phyloP scores from a whole-genome alignment of 2,329 filamentous ascomycete species.

The Drechmeria coniospora region DNA sequence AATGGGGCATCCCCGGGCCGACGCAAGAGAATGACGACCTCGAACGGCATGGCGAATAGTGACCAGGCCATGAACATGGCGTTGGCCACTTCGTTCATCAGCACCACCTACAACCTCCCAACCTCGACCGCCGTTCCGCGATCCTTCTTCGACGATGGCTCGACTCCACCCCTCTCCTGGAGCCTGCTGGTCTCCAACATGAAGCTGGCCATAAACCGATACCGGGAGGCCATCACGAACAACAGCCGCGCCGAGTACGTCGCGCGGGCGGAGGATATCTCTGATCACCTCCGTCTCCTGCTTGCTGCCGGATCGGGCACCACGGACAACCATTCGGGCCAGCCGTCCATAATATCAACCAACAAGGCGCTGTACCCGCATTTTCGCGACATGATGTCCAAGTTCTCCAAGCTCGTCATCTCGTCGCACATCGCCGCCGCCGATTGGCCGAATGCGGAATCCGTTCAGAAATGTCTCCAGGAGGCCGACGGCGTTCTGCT shows the following conservation, averaged over 20 bases:
- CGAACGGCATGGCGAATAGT: conserved; percentile 22
- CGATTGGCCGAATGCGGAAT: conserved; percentile 89
- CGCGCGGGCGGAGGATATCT: conserved; percentile 89
- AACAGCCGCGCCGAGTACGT: conserved; percentile 83
- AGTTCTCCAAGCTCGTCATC: conserved; percentile 96
- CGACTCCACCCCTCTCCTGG: conserved; percentile 71
- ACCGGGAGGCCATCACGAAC: conserved; percentile 75
- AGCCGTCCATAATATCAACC: conserved; percentile 96
- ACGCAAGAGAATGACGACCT: conserved; percentile 41
- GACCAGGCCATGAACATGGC: conserved; percentile 34
- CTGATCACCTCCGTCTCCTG: conserved; percentile 82
- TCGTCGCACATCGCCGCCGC: conserved; percentile 95
- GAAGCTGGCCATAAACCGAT: conserved; percentile 77
- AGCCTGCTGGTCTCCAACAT: conserved; percentile 82
- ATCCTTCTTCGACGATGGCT: conserved; percentile 84
- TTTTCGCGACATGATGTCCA: conserved; percentile 98
- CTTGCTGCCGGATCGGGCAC: conserved; percentile 94
- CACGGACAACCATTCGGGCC: conserved; percentile 95
- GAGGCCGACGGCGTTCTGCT: conserved; percentile 94
- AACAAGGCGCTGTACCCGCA: conserved; percentile 96
- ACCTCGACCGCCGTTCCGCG: conserved; percentile 50
- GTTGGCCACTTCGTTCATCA: conserved; percentile 47
- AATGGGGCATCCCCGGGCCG: conserved; percentile 49
- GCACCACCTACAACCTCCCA: conserved; percentile 39
- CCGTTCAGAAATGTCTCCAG: conserved; percentile 84